Evolutionary conservation across 1,284 basidiomycete genomes (phyloP).

Genomic region (Malassezia globosa): DNA sequence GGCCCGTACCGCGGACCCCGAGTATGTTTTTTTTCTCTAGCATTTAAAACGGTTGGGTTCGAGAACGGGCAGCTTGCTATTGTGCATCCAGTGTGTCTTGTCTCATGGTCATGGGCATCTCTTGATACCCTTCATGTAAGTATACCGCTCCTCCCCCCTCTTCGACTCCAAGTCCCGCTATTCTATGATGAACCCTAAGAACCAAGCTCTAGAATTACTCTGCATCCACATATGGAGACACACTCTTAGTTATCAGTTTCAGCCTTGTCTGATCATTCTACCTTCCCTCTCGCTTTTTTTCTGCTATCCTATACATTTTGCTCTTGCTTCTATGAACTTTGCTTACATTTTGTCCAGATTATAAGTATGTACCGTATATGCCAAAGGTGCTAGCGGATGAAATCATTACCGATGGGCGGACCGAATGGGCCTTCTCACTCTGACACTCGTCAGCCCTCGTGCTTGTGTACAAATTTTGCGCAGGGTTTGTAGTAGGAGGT

Average conservation of each 20-base stretch:
- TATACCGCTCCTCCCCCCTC: background rate
- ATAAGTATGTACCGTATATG: slow-evolving; percentile 2
- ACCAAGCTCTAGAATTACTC: slow-evolving; percentile 20
- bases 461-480: slow-evolving; percentile 16
- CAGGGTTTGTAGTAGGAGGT: slow-evolving; percentile 7
- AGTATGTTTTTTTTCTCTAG: no score
- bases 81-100: no score
- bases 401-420: slow-evolving; percentile 19
- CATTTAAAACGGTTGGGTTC: no score
- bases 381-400: slow-evolving; percentile 9
- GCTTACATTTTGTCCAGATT: slow-evolving; percentile 12
- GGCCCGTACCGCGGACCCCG: no score
- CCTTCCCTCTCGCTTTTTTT: background rate
- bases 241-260: slow-evolving; percentile 19
- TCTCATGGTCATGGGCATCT: no score
- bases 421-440: slow-evolving; percentile 7
- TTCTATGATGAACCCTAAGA: slow-evolving; percentile 15
- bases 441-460: slow-evolving; percentile 13
- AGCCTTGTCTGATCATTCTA: slow-evolving; percentile 18
- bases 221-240: slow-evolving; percentile 16
- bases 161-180: background rate
- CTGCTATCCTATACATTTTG: background rate
- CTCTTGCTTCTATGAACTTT: background rate
- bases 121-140: slow-evolving; percentile 1
- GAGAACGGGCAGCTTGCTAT: no score